These are phyloP conservation scores for Monsonia emarginata DNA, from an alignment of 441 rosid genomes.

Conservation along the genomic window DNA sequence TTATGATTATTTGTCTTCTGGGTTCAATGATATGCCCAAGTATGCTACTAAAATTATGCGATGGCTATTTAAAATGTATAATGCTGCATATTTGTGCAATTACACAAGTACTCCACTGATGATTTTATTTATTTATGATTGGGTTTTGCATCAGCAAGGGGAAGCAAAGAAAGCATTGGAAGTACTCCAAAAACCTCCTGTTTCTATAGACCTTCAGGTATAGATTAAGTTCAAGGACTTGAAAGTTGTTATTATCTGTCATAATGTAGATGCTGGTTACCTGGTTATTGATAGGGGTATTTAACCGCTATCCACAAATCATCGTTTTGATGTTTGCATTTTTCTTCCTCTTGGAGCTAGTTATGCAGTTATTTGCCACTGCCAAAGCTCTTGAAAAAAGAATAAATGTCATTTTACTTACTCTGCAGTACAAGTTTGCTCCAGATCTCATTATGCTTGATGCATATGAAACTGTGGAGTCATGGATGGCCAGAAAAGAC, in stretches of 20 bases:
- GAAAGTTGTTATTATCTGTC: slow-evolving; percentile 6
- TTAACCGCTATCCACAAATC: slow-evolving; percentile 1
- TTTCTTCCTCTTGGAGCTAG: slow-evolving; percentile 6
- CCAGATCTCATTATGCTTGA: slow-evolving; percentile 91
- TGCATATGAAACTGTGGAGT: slow-evolving; percentile 98
- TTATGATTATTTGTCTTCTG: background rate
- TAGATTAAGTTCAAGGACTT: slow-evolving; percentile 17
- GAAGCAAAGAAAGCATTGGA: slow-evolving; percentile 92
- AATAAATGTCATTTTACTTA: slow-evolving; percentile 17
- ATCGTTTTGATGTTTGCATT: background rate
- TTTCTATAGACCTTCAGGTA: slow-evolving; percentile 85
- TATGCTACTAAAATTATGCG: background rate
- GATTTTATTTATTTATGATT: slow-evolving; percentile 6
- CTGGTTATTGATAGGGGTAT: background rate
- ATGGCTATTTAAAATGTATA: background rate
- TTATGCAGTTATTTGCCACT: slow-evolving; percentile 7
- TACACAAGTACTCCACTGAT: background rate
- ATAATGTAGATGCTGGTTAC: slow-evolving; percentile 9
- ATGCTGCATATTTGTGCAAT: background rate
- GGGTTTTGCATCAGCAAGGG: slow-evolving; percentile 60
- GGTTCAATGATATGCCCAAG: background rate
- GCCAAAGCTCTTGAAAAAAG: slow-evolving; percentile 15
- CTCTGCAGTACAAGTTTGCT: slow-evolving; percentile 91
- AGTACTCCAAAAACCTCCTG: slow-evolving; percentile 81
- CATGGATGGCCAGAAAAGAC: slow-evolving; percentile 86